phyloP scores from a whole-genome alignment of 805 yeast species.

The Candida sakaeoensis region DNA sequence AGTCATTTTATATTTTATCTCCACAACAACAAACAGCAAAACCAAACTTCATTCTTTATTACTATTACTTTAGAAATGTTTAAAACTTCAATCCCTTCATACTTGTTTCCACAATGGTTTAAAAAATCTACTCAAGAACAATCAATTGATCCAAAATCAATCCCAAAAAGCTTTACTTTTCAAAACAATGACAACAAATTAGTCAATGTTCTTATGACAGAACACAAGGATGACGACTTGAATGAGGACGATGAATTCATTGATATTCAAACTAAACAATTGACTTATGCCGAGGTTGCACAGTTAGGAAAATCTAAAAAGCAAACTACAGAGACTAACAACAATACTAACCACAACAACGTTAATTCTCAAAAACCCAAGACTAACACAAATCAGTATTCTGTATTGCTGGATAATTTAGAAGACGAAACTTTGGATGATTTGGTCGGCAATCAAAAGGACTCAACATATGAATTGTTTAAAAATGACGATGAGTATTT shows the following conservation, averaged over 20 bases:
- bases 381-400: too few species aligned
- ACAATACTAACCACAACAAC: not conserved
- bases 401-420: too few species aligned
- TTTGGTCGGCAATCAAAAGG: constrained; percentile 1
- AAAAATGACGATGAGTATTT: constrained; percentile 9
- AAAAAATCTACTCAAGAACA: constrained; percentile 9
- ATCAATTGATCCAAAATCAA: constrained; percentile 9
- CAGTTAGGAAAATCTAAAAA: constrained; percentile 22
- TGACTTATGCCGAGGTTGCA: constrained; percentile 46
- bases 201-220: constrained; percentile 34
- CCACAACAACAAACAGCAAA: not conserved
- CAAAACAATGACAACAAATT: constrained; percentile 26
- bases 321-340: constrained; percentile 12
- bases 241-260: constrained; percentile 27
- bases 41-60: constrained; percentile 2
- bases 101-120: constrained; percentile 16
- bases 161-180: constrained; percentile 28
- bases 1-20: too few species aligned
- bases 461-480: constrained; percentile 9
- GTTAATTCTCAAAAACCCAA: too few species aligned
- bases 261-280: constrained; percentile 31
- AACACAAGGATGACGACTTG: constrained; percentile 6
- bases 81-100: constrained; percentile 15
- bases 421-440: constrained; percentile 12
- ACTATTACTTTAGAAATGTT: constrained; percentile 12